Percentiles rank a stretch among this genome's conserved stretches.
phyloP scores from a whole-genome alignment of 108 stramenopile genomes.

The Nannochloropsis granulata region DNA sequence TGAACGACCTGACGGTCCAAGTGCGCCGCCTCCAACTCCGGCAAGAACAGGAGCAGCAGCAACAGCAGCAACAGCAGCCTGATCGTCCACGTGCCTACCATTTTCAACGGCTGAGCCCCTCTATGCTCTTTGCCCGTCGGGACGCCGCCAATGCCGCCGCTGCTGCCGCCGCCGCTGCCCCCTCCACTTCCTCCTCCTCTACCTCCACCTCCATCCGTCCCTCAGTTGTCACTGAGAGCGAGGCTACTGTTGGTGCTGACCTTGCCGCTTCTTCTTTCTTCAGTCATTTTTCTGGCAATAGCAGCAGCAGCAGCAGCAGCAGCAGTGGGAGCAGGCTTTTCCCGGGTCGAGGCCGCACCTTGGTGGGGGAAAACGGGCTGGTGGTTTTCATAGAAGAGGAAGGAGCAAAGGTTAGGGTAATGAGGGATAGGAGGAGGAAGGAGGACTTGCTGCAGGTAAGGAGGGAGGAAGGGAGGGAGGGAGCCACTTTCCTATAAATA shows the following conservation, averaged over 20 bases:
- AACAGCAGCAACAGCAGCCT: neutral
- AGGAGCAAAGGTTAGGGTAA: neutral
- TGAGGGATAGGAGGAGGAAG: neutral
- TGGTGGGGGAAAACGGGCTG: neutral
- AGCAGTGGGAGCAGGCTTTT: neutral
- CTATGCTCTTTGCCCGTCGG: neutral
- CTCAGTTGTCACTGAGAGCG: neutral
- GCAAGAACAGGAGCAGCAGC: neutral
- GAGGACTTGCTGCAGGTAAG: neutral
- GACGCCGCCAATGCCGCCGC: neutral
- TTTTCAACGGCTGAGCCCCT: neutral
- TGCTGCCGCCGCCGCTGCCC: neutral
- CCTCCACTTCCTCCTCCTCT: neutral
- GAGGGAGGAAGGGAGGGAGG: neutral
- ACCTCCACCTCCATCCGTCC: neutral
- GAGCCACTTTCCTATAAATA: neutral
- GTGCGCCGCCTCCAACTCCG: neutral
- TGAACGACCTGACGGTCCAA: neutral
- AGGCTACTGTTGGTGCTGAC: neutral
- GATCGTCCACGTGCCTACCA: neutral
- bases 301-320: neutral
- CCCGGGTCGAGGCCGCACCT: neutral
- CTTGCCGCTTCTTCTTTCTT: too few relatives aligned
- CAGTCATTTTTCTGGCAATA: too few relatives aligned
- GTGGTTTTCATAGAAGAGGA: neutral